Conservation (phyloP, 1,284 basidiomycete species). For the Thelephora terrestris region DNA sequence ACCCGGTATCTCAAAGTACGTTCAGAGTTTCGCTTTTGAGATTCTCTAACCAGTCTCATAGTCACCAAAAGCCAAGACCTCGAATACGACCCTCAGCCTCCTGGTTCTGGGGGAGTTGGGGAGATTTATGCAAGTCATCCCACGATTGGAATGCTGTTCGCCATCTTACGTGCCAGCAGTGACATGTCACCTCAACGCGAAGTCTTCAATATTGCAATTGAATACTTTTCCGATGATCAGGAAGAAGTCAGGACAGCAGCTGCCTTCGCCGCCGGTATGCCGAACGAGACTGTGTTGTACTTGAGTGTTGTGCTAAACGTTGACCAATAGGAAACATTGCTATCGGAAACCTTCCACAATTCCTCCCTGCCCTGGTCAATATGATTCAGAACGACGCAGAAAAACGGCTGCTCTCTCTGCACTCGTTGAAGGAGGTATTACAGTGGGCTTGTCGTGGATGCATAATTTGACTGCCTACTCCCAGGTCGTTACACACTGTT, state of each 20-base stretch:
- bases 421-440: constrained; percentile 84
- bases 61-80: constrained; percentile 57
- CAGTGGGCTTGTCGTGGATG: neutral
- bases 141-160: neutral
- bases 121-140: constrained; percentile 59
- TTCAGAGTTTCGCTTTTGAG: neutral
- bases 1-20: constrained; percentile 65
- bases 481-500: constrained; percentile 86
- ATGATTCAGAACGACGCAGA: constrained; percentile 72
- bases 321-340: constrained; percentile 74
- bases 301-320: neutral
- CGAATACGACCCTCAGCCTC: constrained; percentile 71
- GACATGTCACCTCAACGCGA: constrained; percentile 75
- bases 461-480: neutral
- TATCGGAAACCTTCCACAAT: constrained; percentile 79
- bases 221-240: constrained; percentile 64
- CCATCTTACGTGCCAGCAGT: constrained; percentile 29
- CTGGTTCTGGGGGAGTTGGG: constrained; percentile 87
- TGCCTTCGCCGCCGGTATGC: constrained; percentile 80
- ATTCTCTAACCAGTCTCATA: constrained; percentile 17
- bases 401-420: constrained; percentile 75
- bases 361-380: constrained; percentile 79
- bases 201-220: constrained; percentile 65
- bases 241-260: constrained; percentile 84
- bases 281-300: neutral